Conservation (phyloP, 1,139 yeast species). For the Geotrichum fermentans region DNA sequence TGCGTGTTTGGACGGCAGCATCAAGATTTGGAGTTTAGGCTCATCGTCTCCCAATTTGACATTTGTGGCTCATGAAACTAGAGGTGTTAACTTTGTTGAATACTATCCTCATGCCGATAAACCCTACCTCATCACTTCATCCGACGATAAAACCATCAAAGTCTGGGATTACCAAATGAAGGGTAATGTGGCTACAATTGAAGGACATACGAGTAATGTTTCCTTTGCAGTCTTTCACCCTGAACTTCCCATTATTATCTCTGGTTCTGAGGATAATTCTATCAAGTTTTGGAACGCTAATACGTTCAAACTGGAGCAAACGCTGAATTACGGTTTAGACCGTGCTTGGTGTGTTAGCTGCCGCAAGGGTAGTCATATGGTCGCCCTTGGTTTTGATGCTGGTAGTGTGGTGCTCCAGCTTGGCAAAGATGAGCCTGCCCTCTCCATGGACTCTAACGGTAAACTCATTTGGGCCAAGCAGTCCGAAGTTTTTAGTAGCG, state of each 20-base stretch:
- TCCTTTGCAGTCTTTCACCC: conserved; percentile 97
- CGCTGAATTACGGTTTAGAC: conserved; percentile 84
- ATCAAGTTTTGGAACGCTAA: conserved; percentile 89
- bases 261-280: conserved; percentile 91
- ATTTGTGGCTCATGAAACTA: conserved; percentile 80
- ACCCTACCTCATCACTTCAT: conserved; percentile 87
- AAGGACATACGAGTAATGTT: conserved; percentile 90
- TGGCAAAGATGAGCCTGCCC: conserved; percentile 91
- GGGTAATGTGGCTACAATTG: conserved; percentile 87
- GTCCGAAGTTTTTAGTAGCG: conserved; percentile 81
- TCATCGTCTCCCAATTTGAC: conserved; percentile 89
- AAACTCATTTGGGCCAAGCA: conserved; percentile 88
- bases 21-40: conserved; percentile 94
- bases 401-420: conserved; percentile 82
- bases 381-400: conserved; percentile 92
- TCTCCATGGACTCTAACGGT: conserved; percentile 90
- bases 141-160: conserved; percentile 86
- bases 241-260: conserved; percentile 79
- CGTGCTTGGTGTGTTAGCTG: conserved; percentile 94
- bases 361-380: conserved; percentile 68
- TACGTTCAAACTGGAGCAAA: conserved; percentile 81
- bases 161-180: conserved; percentile 98
- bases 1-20: conserved; percentile 92
- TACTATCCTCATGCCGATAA: conserved; percentile 96
- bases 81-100: conserved; percentile 93